Base-by-base conservation (phyloP, 2,329 filamentous ascomycete species). In the Trichoderma endophyticum region DNA sequence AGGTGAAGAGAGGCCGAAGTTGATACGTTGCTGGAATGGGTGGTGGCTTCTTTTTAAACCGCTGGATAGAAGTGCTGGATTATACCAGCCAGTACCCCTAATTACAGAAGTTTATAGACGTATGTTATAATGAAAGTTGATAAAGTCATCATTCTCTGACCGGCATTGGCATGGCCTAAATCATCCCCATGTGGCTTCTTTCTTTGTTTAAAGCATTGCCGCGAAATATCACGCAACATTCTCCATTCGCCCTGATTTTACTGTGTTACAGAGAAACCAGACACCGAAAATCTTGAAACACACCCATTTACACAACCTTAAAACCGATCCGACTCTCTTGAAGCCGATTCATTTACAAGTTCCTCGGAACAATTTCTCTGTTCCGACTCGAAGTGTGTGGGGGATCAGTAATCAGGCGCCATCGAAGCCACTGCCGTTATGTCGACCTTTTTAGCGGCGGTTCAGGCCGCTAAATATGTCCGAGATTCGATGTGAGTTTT, bases 401-500 rank as follows among this genome's bases (percentile, higher is more conserved):
- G 21, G 59, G 32, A 62, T 62, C 59, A 62, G 59, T 62, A 39
- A 62, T 62, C 59, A 21, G 28, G 6, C 7, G 21, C 11, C 9
- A 24, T 39, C 30, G 14, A 26, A 39, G 32, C 59, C 59, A 62
- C 32, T 62, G 30, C 59, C n/a, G 59, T 14, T 26, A 6, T 24
- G 6, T 26, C 24, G 59, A 26, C 59, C 32, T 87, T 85, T 77
- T 86, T 87, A 24, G 85, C 86, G 1, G 84, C 79, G 21, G 86
- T 87, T 0, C 59, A 36, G 11, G 59, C 59, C 59, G 59, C 12
- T 39, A 7, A 30, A 39, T 62, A 36, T 60, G 15, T 26, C 56
- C 56, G 26, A 32, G 9, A 12, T n/a, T 32, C 18, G 18, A 60
- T 18, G 15, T 6, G 14, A 57, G 43, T 9, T 57, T 57, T 28